Evolutionary conservation across 495 filamentous ascomycete species (phyloP), one percentile per base, ranked within the genome.

Genomic region (Penicillium flavigenum): DNA sequence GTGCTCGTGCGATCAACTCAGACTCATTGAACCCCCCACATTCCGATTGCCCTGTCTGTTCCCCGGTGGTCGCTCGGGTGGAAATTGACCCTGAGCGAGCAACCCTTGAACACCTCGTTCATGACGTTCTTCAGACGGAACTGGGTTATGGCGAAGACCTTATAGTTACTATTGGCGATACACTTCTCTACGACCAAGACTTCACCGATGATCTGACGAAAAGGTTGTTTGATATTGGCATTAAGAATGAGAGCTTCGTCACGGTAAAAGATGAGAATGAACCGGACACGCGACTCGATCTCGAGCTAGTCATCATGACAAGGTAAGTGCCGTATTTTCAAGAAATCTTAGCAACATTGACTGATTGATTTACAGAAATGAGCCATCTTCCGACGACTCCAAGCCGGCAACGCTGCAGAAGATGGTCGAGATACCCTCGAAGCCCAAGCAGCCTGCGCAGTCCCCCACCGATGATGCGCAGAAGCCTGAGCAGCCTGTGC

Each of bases 191-290:
- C 65, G 94, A 97, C 64, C 83, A 84, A 0, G 94, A 98, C 54
- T 79, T 92, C 59, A 90, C 91, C 7, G 92, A 96, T 58, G 94
- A 97, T 59, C 74, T 98, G 1, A 66, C 72, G 1, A 94, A 91
- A 75, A 88, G 85, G 44, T 80, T 98, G 27, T 78, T 70, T 19
- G 88, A 96, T n/a, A 77, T 96, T 2, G 91, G 90, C 65, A 76
- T 85, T 63, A 83, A 81, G 53, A 73, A 80, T 19, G 87, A 89
- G 58, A 86, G 83, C 57, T 92, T 95, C 65, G 65, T 98, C 51
- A 96, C 91, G 1, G 76, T 98, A 45, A 81, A 87, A 6, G 95
- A 98, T 63, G 91, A 96, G 3, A 92, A 97, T 63, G 92, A 96
- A 29, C 82, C 86, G 41, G 83, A n/a, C n/a, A n/a, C 90, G 2